phyloP scores from a whole-genome alignment of 306 rosid genomes.

The Luffa aegyptiaca region DNA sequence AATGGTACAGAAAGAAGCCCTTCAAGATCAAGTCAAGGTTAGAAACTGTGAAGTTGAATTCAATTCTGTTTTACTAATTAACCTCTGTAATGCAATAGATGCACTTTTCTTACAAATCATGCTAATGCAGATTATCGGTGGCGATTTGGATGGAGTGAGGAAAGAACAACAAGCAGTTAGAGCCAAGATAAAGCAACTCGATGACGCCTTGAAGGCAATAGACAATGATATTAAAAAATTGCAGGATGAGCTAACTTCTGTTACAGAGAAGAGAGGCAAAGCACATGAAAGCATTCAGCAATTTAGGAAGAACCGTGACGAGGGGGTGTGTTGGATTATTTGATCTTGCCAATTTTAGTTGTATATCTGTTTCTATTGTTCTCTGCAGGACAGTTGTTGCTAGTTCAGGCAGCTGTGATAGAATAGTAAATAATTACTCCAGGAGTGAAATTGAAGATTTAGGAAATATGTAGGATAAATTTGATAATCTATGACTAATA shows the following conservation, averaged over 20 bases:
- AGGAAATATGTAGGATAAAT: not conserved
- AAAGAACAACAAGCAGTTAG: constrained; percentile 68
- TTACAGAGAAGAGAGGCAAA: constrained; percentile 62
- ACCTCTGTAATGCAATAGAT: not conserved
- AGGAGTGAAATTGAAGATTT: not conserved
- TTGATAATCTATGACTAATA: not conserved
- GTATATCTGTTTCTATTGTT: not conserved
- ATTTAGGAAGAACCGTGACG: constrained; percentile 65
- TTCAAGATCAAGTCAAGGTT: constrained; percentile 89
- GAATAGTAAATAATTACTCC: not conserved
- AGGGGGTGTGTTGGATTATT: constrained; percentile 37
- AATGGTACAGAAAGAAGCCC: constrained; percentile 55
- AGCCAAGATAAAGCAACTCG: constrained; percentile 78
- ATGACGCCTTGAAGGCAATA: constrained; percentile 39
- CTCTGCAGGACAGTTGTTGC: not conserved
- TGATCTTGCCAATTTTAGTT: not conserved
- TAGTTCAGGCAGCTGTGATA: not conserved
- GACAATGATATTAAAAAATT: constrained; percentile 56
- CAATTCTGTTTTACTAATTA: not conserved
- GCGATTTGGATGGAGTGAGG: constrained; percentile 84
- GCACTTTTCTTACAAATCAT: constrained; percentile 9
- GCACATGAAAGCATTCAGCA: constrained; percentile 53
- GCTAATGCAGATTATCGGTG: constrained; percentile 59
- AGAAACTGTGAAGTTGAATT: constrained; percentile 18
- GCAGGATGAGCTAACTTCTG: constrained; percentile 49